A percentile compares a stretch with the other conserved stretches of the same genome.
phyloP scores from a whole-genome alignment of 371 early-diverging fungal genomes.

The Batrachochytrium dendrobatidis region DNA sequence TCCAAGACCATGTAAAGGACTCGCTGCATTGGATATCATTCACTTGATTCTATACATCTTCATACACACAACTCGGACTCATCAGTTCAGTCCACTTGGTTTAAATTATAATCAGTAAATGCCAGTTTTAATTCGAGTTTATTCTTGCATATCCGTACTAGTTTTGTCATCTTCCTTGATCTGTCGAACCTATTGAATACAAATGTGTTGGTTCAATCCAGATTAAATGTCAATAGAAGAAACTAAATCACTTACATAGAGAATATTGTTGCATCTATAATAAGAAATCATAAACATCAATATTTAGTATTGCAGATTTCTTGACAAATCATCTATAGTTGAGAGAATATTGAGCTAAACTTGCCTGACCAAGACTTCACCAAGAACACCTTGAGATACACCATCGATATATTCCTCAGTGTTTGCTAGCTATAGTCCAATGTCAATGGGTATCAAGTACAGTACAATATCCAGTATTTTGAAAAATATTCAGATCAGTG shows the following conservation, averaged over 20 bases:
- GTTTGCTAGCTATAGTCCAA: slow-evolving; percentile 62
- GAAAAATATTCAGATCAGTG: too few species aligned
- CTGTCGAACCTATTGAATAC: neutral
- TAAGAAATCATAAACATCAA: neutral
- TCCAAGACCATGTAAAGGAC: too few species aligned
- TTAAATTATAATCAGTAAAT: too few species aligned
- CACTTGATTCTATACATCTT: too few species aligned
- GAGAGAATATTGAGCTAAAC: too few species aligned
- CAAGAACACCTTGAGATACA: slow-evolving; percentile 74
- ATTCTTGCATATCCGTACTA: too few species aligned
- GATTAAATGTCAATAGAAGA: neutral
- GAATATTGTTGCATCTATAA: slow-evolving; percentile 38
- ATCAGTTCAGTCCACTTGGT: too few species aligned
- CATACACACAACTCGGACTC: too few species aligned
- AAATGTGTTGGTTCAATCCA: neutral
- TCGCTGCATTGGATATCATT: too few species aligned
- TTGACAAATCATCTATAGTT: too few species aligned
- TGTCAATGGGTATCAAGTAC: neutral
- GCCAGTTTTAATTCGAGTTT: too few species aligned
- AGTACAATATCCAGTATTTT: neutral
- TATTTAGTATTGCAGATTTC: too few species aligned
- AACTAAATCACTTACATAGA: slow-evolving; percentile 20
- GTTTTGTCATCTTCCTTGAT: neutral
- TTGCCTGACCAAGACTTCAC: slow-evolving; percentile 88
- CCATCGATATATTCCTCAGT: slow-evolving; percentile 95